Evolutionary conservation across 495 filamentous ascomycete genomes (phyloP), one percentile per base, ranked within the genome.

Genomic region (Penicillium canescens): DNA sequence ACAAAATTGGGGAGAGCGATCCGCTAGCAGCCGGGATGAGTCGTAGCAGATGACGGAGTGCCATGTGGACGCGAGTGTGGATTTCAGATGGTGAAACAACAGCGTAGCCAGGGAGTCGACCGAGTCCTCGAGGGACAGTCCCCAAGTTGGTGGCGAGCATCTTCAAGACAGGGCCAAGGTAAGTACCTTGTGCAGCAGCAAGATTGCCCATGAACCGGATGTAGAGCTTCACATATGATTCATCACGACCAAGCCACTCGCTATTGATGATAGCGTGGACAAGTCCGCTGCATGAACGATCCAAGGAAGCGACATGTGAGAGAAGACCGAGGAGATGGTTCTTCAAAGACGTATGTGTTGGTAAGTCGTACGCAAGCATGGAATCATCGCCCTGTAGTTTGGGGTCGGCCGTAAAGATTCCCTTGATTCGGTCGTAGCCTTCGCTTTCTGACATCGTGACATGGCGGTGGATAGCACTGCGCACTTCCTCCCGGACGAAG

Each of bases 221-320:
- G 69, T 88, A 98, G 3, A 89, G 77, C 53, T 83, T 84, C 36
- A 92, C 80, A 70, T 95, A 97, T 4, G 79, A 73, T 52, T 92
- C 86, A 61, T 93, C 89, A 44, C 91, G 81, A 9, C 88, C 90
- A 38, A 96, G 79, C 94, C 94, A 99, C 35, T 84, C 76, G 67
- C 84, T 89, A 53, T 81, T 74, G 31, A 97, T 71, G 9, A 96
- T 75, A 20, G 85, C 84, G 55, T 82, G 75, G 35, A 96, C 84
- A 31, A 99, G 71, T 2, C 85, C 84, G 16, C 83, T 82, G 71
- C 89, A 96, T 42, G 81, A 82, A 59, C 82, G 84, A 56, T 86
- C 80, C 23, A 99, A 75, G 20, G 83, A 70, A 20, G 86, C 84
- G 7, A 88, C 82, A 54, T 86, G 87, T 42, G 81, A 83, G n/a